Conservation (phyloP, 345 rosid genomes). For the Hypericum androsaemum region DNA sequence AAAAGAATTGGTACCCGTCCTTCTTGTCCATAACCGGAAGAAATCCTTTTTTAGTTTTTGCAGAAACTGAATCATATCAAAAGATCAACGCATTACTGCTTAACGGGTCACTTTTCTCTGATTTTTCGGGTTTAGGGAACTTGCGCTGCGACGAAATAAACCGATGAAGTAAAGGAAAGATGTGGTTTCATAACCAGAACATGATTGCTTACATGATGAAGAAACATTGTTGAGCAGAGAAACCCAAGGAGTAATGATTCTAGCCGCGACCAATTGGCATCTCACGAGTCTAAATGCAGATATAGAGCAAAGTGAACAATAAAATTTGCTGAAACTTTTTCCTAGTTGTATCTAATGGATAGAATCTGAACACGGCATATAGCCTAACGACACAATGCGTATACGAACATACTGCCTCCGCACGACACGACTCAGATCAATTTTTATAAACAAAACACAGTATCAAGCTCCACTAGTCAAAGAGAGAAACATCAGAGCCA, state of each 20-base stretch:
- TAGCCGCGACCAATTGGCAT: slow-evolving; percentile 49
- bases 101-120: no score
- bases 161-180: slow-evolving; percentile 1
- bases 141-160: no score
- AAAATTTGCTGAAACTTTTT: not conserved
- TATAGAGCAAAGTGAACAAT: not conserved
- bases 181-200: not conserved
- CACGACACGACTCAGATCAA: no score
- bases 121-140: no score
- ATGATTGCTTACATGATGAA: slow-evolving; percentile 45
- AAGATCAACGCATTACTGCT: no score
- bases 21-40: slow-evolving; percentile 53
- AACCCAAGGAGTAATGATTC: slow-evolving; percentile 53
- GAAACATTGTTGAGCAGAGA: slow-evolving; percentile 42
- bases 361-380: no score
- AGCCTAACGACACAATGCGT: no score
- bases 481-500: slow-evolving; percentile 26
- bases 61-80: slow-evolving; percentile 98
- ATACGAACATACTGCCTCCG: no score
- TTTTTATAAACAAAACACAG: no score
- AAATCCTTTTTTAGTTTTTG: slow-evolving; percentile 77
- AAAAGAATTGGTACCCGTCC: slow-evolving; percentile 75
- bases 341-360: no score
- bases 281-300: slow-evolving; percentile 49
- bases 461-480: slow-evolving; percentile 49